phyloP scores from a whole-genome alignment of 805 yeast genomes.

The Wickerhamiella vanderwaltii region DNA sequence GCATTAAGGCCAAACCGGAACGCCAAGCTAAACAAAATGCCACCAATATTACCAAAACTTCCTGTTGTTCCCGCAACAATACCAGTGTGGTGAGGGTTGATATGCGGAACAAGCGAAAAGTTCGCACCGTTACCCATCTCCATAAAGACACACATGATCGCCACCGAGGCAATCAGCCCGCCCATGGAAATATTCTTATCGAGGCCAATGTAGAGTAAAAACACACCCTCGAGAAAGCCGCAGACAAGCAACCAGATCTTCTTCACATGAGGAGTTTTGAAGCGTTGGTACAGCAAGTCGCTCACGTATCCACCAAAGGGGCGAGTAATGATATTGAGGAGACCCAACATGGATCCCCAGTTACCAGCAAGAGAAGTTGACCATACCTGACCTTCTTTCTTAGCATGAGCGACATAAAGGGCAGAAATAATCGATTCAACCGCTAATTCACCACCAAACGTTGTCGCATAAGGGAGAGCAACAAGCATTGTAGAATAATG shows the following conservation, averaged over 20 bases:
- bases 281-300: slow-evolving; percentile 25
- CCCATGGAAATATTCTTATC: slow-evolving; percentile 23
- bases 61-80: slow-evolving; percentile 31
- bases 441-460: slow-evolving; percentile 18
- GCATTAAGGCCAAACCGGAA: slow-evolving; percentile 25
- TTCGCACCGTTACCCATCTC: slow-evolving; percentile 33
- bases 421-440: slow-evolving; percentile 15
- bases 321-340: slow-evolving; percentile 15
- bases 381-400: slow-evolving; percentile 11
- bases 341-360: slow-evolving; percentile 18
- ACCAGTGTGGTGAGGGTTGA: slow-evolving; percentile 30
- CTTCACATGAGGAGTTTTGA: slow-evolving; percentile 26
- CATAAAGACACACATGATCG: slow-evolving; percentile 28
- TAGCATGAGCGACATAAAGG: slow-evolving; percentile 15
- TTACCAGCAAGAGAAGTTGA: slow-evolving; percentile 12
- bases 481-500: slow-evolving; percentile 13
- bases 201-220: slow-evolving; percentile 30
- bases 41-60: slow-evolving; percentile 31
- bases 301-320: slow-evolving; percentile 16
- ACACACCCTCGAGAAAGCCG: slow-evolving; percentile 28
- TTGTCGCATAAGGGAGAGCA: slow-evolving; percentile 16
- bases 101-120: slow-evolving; percentile 29
- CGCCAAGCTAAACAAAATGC: slow-evolving; percentile 29
- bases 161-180: slow-evolving; percentile 26
- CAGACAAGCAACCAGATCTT: slow-evolving; percentile 27